These are phyloP conservation scores for Croton laevigatus DNA, from an alignment of 441 rosid genomes.

Conservation along the genomic window DNA sequence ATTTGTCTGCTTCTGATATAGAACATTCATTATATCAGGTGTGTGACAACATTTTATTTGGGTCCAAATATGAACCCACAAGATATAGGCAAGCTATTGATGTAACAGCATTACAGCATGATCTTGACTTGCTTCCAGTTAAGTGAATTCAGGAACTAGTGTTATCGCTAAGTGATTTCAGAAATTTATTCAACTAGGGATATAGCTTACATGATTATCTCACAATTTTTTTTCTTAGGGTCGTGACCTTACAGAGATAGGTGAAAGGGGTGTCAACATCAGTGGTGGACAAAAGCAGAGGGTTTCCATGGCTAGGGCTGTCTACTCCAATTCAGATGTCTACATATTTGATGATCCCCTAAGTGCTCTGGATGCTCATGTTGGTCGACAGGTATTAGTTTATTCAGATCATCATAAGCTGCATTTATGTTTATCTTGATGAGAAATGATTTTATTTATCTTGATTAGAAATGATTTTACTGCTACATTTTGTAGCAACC, in stretches of 20 bases:
- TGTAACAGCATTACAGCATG: constrained; percentile 77
- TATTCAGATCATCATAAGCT: not conserved
- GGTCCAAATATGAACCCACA: constrained; percentile 53
- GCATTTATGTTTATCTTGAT: too few species aligned
- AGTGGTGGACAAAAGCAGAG: constrained; percentile 99
- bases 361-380: constrained; percentile 97
- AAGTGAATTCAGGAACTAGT: constrained; percentile 36
- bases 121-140: constrained; percentile 89
- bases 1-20: constrained; percentile 8
- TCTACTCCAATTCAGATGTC: constrained; percentile 85
- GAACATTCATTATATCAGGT: constrained; percentile 45
- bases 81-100: constrained; percentile 76
- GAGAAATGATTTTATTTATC: too few species aligned
- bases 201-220: constrained; percentile 16
- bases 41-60: constrained; percentile 90
- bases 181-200: constrained; percentile 20
- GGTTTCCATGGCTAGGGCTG: constrained; percentile 96
- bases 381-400: constrained; percentile 71
- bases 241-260: constrained; percentile 88
- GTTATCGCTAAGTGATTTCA: constrained; percentile 6
- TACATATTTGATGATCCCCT: constrained; percentile 97
- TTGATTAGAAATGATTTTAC: not conserved
- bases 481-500: not conserved
- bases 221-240: constrained; percentile 47
- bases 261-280: constrained; percentile 97